A percentile compares a stretch with the other conserved stretches of the same genome.
Conservation (phyloP, 176 grass and related monocot genomes). For the Aegilops tauschii region DNA sequence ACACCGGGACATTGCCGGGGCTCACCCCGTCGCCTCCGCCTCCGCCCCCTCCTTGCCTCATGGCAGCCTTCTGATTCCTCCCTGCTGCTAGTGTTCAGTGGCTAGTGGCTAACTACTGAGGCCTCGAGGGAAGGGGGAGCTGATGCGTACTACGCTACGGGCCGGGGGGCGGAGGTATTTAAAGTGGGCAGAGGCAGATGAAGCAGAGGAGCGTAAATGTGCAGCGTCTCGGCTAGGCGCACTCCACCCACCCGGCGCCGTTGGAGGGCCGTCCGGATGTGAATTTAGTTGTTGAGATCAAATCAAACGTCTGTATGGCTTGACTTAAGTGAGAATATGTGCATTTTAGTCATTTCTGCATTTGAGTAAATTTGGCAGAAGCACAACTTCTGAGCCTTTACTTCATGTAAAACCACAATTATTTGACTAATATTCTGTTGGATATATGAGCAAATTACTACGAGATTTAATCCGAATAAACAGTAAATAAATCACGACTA, state of each 20-base stretch:
- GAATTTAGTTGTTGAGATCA: background rate
- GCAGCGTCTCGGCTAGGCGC: slow-evolving; percentile 28
- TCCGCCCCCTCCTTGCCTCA: slow-evolving; percentile 29
- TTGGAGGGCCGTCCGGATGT: background rate
- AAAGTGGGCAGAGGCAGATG: slow-evolving; percentile 12
- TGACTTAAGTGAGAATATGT: background rate
- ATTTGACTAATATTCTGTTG: no score
- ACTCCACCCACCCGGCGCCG: slow-evolving; percentile 17
- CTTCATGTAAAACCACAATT: no score
- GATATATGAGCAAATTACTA: no score
- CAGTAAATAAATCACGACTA: no score
- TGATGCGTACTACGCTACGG: slow-evolving; percentile 17
- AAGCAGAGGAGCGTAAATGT: slow-evolving; percentile 28
- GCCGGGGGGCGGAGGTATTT: slow-evolving; percentile 26
- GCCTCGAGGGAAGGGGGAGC: background rate
- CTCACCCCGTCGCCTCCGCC: slow-evolving; percentile 40
- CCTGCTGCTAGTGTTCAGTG: background rate
- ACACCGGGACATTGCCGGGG: slow-evolving; percentile 69
- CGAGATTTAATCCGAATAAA: no score
- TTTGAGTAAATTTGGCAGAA: no score
- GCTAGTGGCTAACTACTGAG: background rate
- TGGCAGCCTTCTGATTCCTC: background rate
- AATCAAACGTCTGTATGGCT: background rate
- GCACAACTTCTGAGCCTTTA: no score
- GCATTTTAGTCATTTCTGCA: no score